Evolutionary conservation across 805 yeast species (phyloP).

Genomic region (Candida chilensis): DNA sequence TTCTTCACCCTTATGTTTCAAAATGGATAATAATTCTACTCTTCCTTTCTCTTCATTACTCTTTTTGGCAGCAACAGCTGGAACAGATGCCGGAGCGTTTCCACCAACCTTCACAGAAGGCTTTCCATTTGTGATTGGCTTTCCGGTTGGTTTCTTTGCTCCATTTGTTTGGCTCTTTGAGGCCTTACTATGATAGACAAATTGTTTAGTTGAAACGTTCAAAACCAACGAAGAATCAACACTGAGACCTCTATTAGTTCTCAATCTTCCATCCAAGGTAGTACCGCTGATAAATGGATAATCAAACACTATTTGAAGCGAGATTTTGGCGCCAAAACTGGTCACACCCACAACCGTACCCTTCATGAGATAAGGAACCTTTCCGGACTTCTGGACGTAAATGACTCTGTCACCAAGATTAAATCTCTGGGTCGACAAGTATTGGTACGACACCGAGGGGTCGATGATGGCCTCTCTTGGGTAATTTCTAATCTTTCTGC

Average conservation of each 20-base stretch:
- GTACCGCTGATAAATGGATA: constrained; percentile 75
- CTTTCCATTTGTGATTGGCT: constrained; percentile 5
- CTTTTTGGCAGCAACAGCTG: constrained; percentile 5
- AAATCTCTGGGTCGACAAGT: constrained; percentile 68
- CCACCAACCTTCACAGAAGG: neutral
- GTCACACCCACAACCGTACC: constrained; percentile 79
- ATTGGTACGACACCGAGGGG: constrained; percentile 63
- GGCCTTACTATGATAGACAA: constrained; percentile 66
- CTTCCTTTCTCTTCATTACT: constrained; percentile 5
- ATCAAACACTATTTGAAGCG: constrained; percentile 79
- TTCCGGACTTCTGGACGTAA: constrained; percentile 79
- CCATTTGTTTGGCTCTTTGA: constrained; percentile 33
- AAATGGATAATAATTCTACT: constrained; percentile 1
- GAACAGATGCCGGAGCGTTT: constrained; percentile 2
- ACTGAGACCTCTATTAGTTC: constrained; percentile 73
- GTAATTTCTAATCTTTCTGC: constrained; percentile 70
- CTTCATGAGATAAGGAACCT: constrained; percentile 76
- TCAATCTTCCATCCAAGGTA: constrained; percentile 67
- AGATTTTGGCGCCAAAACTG: constrained; percentile 49
- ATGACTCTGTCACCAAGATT: constrained; percentile 84
- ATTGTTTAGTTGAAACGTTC: constrained; percentile 68
- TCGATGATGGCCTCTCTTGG: constrained; percentile 78
- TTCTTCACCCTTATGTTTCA: too few species aligned
- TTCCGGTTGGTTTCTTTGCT: constrained; percentile 14
- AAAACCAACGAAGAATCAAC: constrained; percentile 76